phyloP scores from a whole-genome alignment of 2,329 filamentous ascomycete species.

The Zarea fungicola region DNA sequence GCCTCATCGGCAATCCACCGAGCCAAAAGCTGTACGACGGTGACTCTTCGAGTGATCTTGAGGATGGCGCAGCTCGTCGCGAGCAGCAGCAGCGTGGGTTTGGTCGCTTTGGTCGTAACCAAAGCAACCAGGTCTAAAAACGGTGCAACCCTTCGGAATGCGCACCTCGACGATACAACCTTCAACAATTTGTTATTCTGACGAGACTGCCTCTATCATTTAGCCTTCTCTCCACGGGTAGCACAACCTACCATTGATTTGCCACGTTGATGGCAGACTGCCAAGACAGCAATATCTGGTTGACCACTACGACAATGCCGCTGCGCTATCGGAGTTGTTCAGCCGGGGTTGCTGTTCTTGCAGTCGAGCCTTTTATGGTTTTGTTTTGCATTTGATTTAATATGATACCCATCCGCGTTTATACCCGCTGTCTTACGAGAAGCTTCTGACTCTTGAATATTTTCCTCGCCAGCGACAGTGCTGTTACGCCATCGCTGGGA shows the following conservation, averaged over 20 bases:
- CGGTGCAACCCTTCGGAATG: conserved; percentile 14
- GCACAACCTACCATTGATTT: conserved; percentile 33
- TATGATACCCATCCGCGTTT: conserved; percentile 43
- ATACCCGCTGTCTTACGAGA: conserved; percentile 40
- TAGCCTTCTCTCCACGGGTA: conserved; percentile 21
- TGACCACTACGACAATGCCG: conserved; percentile 43
- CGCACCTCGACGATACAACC: conserved; percentile 14
- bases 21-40: conserved; percentile 39
- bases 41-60: conserved; percentile 40
- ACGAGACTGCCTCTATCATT: conserved; percentile 7
- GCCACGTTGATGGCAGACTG: neutral
- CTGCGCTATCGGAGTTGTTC: conserved; percentile 41
- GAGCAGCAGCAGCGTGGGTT: conserved; percentile 57
- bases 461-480: conserved; percentile 49
- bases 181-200: conserved; percentile 27
- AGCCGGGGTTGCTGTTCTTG: neutral
- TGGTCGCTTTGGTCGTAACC: conserved; percentile 33
- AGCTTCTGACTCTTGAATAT: conserved; percentile 16
- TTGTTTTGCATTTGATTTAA: conserved; percentile 22
- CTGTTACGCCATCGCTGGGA: conserved; percentile 52
- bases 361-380: conserved; percentile 16
- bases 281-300: neutral
- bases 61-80: conserved; percentile 57
- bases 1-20: conserved; percentile 48
- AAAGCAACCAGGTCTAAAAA: conserved; percentile 22